These are phyloP conservation scores for Ascochyta fabae DNA, from an alignment of 2,329 filamentous ascomycete genomes.

Conservation along the genomic window DNA sequence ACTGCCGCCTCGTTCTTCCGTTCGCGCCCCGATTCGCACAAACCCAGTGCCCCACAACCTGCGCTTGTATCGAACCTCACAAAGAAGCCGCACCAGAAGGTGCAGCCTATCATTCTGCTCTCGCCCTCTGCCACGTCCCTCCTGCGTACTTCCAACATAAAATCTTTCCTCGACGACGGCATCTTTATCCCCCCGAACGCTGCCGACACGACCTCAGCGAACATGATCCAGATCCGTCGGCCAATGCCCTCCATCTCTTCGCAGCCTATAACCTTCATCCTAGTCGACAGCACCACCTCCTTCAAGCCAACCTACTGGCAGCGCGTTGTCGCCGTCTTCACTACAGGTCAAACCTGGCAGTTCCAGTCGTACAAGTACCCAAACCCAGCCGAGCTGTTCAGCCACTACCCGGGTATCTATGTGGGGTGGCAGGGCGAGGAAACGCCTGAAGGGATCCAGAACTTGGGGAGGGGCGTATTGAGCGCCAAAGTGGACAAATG, in stretches of 20 bases:
- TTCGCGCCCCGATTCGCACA: constrained; percentile 52
- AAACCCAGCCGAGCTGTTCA: constrained; percentile 85
- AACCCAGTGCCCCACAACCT: constrained; percentile 40
- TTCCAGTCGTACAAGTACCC: constrained; percentile 99
- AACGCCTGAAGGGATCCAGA: constrained; percentile 76
- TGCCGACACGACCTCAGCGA: constrained; percentile 65
- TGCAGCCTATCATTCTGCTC: constrained; percentile 88
- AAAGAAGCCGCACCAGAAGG: constrained; percentile 54
- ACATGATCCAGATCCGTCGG: constrained; percentile 86
- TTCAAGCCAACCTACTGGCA: constrained; percentile 99
- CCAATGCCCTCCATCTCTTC: constrained; percentile 71
- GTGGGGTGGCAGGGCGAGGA: constrained; percentile 90
- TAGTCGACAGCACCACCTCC: constrained; percentile 89
- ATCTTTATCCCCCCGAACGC: constrained; percentile 78
- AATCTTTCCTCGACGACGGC: constrained; percentile 87
- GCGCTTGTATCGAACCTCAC: constrained; percentile 49
- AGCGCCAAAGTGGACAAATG: constrained; percentile 85
- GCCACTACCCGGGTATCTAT: constrained; percentile 84
- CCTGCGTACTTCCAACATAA: constrained; percentile 93
- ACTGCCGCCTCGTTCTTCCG: constrained; percentile 78
- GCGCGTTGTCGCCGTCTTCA: constrained; percentile 94
- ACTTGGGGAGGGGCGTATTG: constrained; percentile 85
- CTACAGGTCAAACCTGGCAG: constrained; percentile 96
- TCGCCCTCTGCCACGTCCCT: constrained; percentile 95
- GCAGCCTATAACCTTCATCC: constrained; percentile 86